phyloP scores from a whole-genome alignment of 495 filamentous ascomycete genomes.

The Platismatia glauca region DNA sequence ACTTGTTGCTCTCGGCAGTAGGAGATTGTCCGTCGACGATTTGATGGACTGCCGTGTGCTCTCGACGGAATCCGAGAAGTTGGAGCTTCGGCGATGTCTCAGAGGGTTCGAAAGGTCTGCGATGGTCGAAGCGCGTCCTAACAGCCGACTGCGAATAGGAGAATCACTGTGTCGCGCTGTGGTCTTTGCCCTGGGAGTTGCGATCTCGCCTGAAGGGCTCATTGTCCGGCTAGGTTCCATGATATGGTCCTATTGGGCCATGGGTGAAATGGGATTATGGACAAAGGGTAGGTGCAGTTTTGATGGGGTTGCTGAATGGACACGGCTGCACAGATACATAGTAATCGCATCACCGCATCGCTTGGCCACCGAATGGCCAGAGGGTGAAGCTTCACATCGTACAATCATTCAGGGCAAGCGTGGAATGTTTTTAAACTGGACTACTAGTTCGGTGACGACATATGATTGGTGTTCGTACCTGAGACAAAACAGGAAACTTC shows the following conservation, averaged over 20 bases:
- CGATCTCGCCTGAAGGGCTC: constrained; percentile 6
- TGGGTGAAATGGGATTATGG: neutral
- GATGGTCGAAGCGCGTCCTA: constrained; percentile 36
- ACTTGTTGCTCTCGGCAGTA: constrained; percentile 51
- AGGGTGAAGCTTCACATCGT: neutral
- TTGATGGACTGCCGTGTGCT: constrained; percentile 59
- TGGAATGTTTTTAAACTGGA: neutral
- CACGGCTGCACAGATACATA: neutral
- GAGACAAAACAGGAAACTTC: neutral
- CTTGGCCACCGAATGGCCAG: neutral
- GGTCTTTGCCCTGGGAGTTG: constrained; percentile 5
- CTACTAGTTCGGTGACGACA: neutral
- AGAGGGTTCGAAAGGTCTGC: constrained; percentile 29
- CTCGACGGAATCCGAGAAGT: constrained; percentile 60
- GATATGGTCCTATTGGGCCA: neutral
- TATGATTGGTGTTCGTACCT: neutral
- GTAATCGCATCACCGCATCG: too few species aligned
- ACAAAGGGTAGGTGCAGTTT: neutral
- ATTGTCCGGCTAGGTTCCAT: constrained; percentile 13
- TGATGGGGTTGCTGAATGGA: neutral
- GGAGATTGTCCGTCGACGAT: constrained; percentile 61
- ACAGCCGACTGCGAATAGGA: constrained; percentile 36
- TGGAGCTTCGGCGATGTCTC: constrained; percentile 58
- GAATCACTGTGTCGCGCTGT: constrained; percentile 16
- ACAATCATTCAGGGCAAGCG: neutral